phyloP scores from a whole-genome alignment of 2,329 filamentous ascomycete genomes.

The Beauveria caledonica region DNA sequence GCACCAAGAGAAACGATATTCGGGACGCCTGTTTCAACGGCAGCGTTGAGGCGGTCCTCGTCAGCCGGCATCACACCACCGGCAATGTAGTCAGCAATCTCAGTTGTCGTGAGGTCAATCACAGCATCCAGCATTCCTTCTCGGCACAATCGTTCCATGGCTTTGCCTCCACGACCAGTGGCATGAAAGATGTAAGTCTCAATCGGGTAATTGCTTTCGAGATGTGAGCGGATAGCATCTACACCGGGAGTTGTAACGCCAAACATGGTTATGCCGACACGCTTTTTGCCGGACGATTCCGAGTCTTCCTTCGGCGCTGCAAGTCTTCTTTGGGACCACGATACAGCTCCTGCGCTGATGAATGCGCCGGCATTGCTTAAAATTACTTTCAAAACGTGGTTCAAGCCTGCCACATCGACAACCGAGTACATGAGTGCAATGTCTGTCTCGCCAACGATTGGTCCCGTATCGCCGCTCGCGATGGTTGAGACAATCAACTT shows the following conservation, averaged over 20 bases:
- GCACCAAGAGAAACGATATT: slow-evolving; percentile 42
- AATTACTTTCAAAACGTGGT: slow-evolving; percentile 48
- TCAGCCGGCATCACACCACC: slow-evolving; percentile 58
- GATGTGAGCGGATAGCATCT: slow-evolving; percentile 41
- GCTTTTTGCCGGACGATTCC: slow-evolving; percentile 27
- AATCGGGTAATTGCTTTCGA: slow-evolving; percentile 37
- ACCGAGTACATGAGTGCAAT: slow-evolving; percentile 64
- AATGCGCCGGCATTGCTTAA: slow-evolving; percentile 55
- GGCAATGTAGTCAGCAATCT: slow-evolving; percentile 55
- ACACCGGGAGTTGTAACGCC: slow-evolving; percentile 64
- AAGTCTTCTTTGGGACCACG: slow-evolving; percentile 25
- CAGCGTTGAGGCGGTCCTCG: slow-evolving; percentile 46
- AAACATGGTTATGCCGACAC: slow-evolving; percentile 64
- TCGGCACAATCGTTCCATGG: slow-evolving; percentile 57
- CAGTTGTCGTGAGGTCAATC: slow-evolving; percentile 64
- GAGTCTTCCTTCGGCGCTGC: not conserved
- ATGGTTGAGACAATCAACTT: slow-evolving; percentile 65
- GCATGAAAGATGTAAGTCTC: slow-evolving; percentile 63
- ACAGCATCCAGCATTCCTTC: slow-evolving; percentile 55
- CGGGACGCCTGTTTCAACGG: slow-evolving; percentile 49
- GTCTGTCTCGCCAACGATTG: slow-evolving; percentile 59
- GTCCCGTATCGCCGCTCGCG: slow-evolving; percentile 56
- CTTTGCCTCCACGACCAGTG: slow-evolving; percentile 58
- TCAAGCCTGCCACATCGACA: slow-evolving; percentile 61
- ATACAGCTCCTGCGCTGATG: slow-evolving; percentile 48